Evolutionary conservation across 2,329 filamentous ascomycete species (phyloP).

Genomic region (Rosellinia necatrix): DNA sequence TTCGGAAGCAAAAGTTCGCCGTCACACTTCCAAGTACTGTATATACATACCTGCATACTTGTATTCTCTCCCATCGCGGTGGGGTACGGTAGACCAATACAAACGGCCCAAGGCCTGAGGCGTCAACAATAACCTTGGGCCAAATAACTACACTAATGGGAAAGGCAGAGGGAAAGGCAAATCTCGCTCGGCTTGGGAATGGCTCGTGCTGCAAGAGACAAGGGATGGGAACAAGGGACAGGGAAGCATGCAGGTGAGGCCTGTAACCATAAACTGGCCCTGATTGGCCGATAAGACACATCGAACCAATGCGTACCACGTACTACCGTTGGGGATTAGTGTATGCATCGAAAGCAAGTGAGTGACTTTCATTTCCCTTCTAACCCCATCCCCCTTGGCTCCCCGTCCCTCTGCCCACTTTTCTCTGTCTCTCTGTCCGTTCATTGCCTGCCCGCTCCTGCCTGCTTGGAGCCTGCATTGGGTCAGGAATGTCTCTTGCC

Average conservation of each 20-base stretch:
- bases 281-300: slow-evolving; percentile 20
- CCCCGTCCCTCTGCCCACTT: background rate
- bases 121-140: slow-evolving; percentile 4
- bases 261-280: slow-evolving; percentile 6
- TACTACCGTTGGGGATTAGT: slow-evolving; percentile 19
- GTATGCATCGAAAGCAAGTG: background rate
- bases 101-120: slow-evolving; percentile 13
- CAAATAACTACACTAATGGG: background rate
- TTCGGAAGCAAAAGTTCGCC: slow-evolving; percentile 12
- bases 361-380: slow-evolving; percentile 4
- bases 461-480: slow-evolving; percentile 5
- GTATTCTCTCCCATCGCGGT: too few species aligned
- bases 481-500: slow-evolving; percentile 14
- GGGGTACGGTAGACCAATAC: background rate
- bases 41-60: too few species aligned
- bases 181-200: slow-evolving; percentile 17
- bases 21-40: too few species aligned
- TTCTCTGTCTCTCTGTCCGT: background rate
- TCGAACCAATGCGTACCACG: slow-evolving; percentile 12
- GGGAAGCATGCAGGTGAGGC: slow-evolving; percentile 11
- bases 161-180: background rate
- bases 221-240: slow-evolving; percentile 10
- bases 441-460: background rate
- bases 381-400: background rate
- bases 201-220: slow-evolving; percentile 19